Conservation (phyloP, 2,329 filamentous ascomycete species). For the Aspergillus fijiensis region DNA sequence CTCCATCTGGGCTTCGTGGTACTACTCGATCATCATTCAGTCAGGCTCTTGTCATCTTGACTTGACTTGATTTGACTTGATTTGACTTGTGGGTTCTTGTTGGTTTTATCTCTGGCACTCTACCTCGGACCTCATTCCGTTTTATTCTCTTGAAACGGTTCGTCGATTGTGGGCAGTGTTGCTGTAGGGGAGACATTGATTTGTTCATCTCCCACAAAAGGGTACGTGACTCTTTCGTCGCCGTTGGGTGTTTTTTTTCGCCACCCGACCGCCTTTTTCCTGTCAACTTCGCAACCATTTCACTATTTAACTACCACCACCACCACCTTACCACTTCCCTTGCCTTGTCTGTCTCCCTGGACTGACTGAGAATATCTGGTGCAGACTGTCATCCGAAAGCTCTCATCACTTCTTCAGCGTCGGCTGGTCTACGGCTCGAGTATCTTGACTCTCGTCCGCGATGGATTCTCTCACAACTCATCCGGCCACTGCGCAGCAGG, state of each 20-base stretch:
- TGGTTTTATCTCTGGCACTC: neutral
- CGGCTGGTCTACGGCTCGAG: constrained; percentile 28
- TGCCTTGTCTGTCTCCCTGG: constrained; percentile 6
- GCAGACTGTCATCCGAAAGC: constrained; percentile 29
- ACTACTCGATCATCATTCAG: neutral
- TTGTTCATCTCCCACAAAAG: constrained; percentile 90
- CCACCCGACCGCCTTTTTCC: neutral
- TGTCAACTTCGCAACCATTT: neutral
- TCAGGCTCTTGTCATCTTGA: constrained; percentile 1
- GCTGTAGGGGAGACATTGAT: constrained; percentile 83
- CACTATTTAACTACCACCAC: no score
- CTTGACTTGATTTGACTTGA: constrained; percentile 8
- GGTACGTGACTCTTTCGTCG: constrained; percentile 39
- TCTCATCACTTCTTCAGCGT: constrained; percentile 20
- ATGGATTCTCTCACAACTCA: constrained; percentile 94
- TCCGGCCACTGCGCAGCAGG: constrained; percentile 85
- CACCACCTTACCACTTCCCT: neutral
- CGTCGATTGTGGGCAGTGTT: constrained; percentile 20
- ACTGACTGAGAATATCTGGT: constrained; percentile 11
- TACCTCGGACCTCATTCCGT: neutral
- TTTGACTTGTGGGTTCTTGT: constrained; percentile 8
- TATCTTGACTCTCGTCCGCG: constrained; percentile 42
- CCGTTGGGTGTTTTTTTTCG: constrained; percentile 15
- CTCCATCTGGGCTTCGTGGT: constrained; percentile 10
- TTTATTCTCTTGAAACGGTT: neutral